A percentile compares a stretch with the other conserved stretches of the same genome.
Evolutionary conservation across 2,329 filamentous ascomycete genomes (phyloP).

Genomic region (Xylaria sp.): DNA sequence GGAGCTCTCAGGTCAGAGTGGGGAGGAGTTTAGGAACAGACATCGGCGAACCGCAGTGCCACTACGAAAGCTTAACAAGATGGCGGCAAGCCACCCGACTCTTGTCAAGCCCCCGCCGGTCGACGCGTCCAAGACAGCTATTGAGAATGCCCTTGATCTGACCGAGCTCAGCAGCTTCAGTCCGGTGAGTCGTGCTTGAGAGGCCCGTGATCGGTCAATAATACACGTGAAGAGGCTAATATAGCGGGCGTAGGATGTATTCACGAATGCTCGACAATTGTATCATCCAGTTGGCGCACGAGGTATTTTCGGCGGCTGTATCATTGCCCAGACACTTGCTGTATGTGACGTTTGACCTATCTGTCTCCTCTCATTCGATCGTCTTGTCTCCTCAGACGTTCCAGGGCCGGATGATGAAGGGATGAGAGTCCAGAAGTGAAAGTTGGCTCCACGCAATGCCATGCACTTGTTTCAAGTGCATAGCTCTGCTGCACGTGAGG

Average conservation of each 20-base stretch:
- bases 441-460: neutral
- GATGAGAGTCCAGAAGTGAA: neutral
- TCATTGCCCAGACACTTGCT: conserved; percentile 68
- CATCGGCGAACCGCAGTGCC: neutral
- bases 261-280: conserved; percentile 85
- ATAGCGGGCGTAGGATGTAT: conserved; percentile 61
- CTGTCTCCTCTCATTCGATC: neutral
- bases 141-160: conserved; percentile 86
- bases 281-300: conserved; percentile 91
- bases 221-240: neutral
- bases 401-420: neutral
- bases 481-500: neutral
- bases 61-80: conserved; percentile 8
- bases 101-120: conserved; percentile 70
- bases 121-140: conserved; percentile 67
- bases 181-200: conserved; percentile 48
- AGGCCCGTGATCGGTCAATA: neutral
- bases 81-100: conserved; percentile 40
- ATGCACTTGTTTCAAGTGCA: neutral
- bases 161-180: conserved; percentile 72
- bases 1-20: too few species aligned
- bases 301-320: conserved; percentile 87
- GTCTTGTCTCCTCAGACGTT: neutral
- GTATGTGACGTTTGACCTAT: conserved; percentile 21
- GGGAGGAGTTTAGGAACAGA: neutral